phyloP scores from a whole-genome alignment of 2,329 filamentous ascomycete genomes.

The Akanthomyces uredinophilus region DNA sequence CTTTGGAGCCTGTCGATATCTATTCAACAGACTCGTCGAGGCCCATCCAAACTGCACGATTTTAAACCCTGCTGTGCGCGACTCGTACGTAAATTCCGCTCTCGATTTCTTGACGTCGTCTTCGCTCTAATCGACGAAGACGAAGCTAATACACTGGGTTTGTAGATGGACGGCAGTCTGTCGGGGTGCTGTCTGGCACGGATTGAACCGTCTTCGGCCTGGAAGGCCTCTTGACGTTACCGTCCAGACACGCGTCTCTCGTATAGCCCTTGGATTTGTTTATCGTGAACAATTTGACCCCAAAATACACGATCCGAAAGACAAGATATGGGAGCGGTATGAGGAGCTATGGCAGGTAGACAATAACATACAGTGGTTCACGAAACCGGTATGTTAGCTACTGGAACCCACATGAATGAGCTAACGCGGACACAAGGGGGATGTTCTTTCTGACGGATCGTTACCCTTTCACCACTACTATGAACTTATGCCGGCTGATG shows the following conservation, averaged over 20 bases:
- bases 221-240: too few relatives aligned
- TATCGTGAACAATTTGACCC: too few relatives aligned
- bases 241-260: background rate
- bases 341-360: background rate
- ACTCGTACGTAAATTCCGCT: conserved; percentile 34
- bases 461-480: accelerated
- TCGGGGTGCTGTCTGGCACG: conserved; percentile 27
- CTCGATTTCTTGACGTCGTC: too few relatives aligned
- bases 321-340: too few relatives aligned
- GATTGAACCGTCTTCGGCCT: too few relatives aligned
- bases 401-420: too few relatives aligned
- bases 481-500: background rate
- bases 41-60: conserved; percentile 17
- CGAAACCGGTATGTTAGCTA: conserved; percentile 16
- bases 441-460: too few relatives aligned
- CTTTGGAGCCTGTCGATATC: conserved; percentile 29
- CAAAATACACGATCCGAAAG: too few relatives aligned
- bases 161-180: conserved; percentile 34
- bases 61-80: conserved; percentile 26
- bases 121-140: too few relatives aligned
- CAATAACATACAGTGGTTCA: conserved; percentile 27
- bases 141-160: too few relatives aligned
- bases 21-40: conserved; percentile 21
- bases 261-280: background rate
- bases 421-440: too few relatives aligned